Evolutionary conservation across 306 rosid species (phyloP).

Genomic region (Gynostemma pentaphyllum): DNA sequence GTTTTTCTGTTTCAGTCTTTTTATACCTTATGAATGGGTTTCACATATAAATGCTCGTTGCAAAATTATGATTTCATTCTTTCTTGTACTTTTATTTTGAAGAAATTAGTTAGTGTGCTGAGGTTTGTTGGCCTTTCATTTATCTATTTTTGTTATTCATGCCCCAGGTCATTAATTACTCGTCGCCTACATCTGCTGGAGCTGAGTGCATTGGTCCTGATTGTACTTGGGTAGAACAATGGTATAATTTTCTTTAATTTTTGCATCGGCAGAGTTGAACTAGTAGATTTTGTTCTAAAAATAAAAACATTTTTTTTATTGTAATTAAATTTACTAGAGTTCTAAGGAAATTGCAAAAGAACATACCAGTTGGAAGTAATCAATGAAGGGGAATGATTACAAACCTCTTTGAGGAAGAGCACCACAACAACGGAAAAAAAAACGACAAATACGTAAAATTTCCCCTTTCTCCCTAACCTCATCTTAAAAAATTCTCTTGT

Average conservation of each 20-base stretch:
- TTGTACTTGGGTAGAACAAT: conserved; percentile 97
- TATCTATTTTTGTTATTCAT: conserved; percentile 12
- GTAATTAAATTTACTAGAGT: too few relatives aligned
- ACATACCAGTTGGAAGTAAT: too few relatives aligned
- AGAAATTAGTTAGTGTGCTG: conserved; percentile 1
- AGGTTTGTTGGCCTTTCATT: too few relatives aligned
- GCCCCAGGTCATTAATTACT: conserved; percentile 69
- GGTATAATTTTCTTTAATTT: conserved; percentile 34
- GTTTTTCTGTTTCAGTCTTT: neutral
- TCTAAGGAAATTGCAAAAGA: too few relatives aligned
- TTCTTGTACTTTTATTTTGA: neutral
- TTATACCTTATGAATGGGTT: neutral
- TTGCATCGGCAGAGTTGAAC: neutral
- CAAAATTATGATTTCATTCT: neutral
- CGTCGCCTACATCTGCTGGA: conserved; percentile 88
- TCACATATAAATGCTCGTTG: neutral
- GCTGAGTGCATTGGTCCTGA: conserved; percentile 90
- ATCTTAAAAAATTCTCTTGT: too few relatives aligned
- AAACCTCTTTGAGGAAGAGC: too few relatives aligned
- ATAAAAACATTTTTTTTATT: too few relatives aligned
- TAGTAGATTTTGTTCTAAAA: neutral
- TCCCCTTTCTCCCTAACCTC: too few relatives aligned
- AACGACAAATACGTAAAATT: too few relatives aligned
- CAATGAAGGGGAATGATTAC: too few relatives aligned
- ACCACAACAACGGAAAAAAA: too few relatives aligned